Conservation (phyloP, 1,284 basidiomycete genomes). For the Apiotrichum sp. region DNA sequence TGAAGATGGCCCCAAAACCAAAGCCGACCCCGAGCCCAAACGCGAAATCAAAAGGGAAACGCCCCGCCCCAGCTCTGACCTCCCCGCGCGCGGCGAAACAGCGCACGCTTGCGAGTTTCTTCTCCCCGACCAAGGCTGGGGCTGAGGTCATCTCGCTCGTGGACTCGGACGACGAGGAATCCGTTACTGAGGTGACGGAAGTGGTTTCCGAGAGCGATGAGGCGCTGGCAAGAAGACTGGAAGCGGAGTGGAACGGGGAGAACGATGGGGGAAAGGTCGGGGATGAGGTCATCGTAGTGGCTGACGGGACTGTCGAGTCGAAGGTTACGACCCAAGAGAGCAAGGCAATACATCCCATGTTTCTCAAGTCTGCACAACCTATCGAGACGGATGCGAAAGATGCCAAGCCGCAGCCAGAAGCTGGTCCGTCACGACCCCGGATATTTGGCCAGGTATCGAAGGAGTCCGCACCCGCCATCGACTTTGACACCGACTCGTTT, state of each 20-base stretch:
- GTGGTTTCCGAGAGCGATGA: conserved; percentile 17
- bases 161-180: conserved; percentile 29
- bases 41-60: too few relatives aligned
- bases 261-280: background rate
- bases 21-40: too few relatives aligned
- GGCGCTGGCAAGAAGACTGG: conserved; percentile 24
- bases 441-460: too few relatives aligned
- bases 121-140: conserved; percentile 29
- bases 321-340: too few relatives aligned
- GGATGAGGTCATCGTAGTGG: conserved; percentile 10
- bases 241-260: conserved; percentile 21
- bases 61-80: too few relatives aligned
- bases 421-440: too few relatives aligned
- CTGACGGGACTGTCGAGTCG: background rate
- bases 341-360: too few relatives aligned
- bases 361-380: too few relatives aligned
- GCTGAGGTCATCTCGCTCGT: conserved; percentile 23
- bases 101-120: conserved; percentile 36
- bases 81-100: background rate
- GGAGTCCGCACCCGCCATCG: conserved; percentile 33
- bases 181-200: background rate
- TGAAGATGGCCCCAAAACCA: too few relatives aligned
- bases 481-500: conserved; percentile 47
- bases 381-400: too few relatives aligned
- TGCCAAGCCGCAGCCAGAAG: too few relatives aligned